Percentiles rank a stretch among this genome's conserved stretches.
Conservation (phyloP, 805 yeast species). For the Nakazawaea wickerhamii region DNA sequence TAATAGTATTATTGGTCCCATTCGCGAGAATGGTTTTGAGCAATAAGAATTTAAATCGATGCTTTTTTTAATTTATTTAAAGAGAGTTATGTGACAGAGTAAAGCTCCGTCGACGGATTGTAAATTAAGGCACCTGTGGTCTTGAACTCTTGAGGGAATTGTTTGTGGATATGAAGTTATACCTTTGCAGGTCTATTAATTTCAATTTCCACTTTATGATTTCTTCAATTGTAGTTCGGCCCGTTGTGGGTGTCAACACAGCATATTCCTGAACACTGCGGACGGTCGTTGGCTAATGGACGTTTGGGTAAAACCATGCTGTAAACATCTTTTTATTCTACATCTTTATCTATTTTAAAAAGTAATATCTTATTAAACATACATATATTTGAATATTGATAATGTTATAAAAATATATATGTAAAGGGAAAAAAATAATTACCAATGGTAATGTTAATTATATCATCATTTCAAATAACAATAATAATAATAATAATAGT, state of each 20-base stretch:
- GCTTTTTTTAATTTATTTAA: constrained; percentile 23
- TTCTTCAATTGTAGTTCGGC: constrained; percentile 64
- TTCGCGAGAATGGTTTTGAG: constrained; percentile 29
- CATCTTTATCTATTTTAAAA: no score
- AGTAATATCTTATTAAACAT: no score
- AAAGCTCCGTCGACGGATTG: constrained; percentile 97
- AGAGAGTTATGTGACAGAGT: constrained; percentile 58
- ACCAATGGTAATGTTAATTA: not conserved
- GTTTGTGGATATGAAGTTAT: no score
- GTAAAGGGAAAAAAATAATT: not conserved
- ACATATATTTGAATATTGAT: not conserved
- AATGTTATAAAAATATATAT: not conserved
- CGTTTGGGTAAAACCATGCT: constrained; percentile 99
- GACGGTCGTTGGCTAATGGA: constrained; percentile 84
- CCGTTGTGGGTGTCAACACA: constrained; percentile 62
- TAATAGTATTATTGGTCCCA: constrained; percentile 23
- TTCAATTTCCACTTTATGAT: no score
- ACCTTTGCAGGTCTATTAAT: no score
- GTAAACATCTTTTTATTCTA: constrained; percentile 65
- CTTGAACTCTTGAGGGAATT: constrained; percentile 49
- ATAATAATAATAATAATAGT: not conserved
- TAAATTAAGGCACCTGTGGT: constrained; percentile 52
- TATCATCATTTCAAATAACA: not conserved
- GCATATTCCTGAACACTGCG: constrained; percentile 99
- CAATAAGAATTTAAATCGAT: constrained; percentile 26